Percentiles rank a stretch among this genome's conserved stretches.
Evolutionary conservation across 2,329 filamentous ascomycete genomes (phyloP).

Genomic region (Nothophoma quercina): DNA sequence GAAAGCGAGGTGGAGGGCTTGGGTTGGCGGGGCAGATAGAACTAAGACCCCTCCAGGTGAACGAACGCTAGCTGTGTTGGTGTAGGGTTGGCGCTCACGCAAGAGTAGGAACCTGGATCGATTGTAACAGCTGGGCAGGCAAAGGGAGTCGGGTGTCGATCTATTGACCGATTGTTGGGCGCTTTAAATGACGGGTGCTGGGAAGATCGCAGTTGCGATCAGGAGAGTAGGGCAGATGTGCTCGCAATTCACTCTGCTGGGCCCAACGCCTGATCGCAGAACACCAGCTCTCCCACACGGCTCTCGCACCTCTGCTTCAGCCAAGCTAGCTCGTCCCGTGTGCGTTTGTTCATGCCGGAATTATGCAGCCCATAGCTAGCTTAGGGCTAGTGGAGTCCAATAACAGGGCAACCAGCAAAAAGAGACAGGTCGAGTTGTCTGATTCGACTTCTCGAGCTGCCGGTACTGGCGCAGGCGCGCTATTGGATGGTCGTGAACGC

Average conservation of each 20-base stretch:
- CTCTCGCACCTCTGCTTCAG: constrained; percentile 6
- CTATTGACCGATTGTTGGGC: constrained; percentile 3
- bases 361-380: constrained; percentile 37
- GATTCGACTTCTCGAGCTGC: constrained; percentile 35
- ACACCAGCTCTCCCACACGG: constrained; percentile 20
- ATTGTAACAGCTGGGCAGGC: constrained; percentile 6
- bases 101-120: constrained; percentile 13
- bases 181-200: constrained; percentile 2
- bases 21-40: constrained; percentile 42
- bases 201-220: constrained; percentile 3
- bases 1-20: constrained; percentile 34
- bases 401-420: constrained; percentile 31
- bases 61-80: constrained; percentile 43
- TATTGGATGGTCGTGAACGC: constrained; percentile 29
- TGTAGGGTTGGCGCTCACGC: constrained; percentile 29
- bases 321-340: constrained; percentile 47
- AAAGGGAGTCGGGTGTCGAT: not conserved
- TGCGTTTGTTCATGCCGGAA: constrained; percentile 49
- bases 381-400: constrained; percentile 31
- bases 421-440: constrained; percentile 30
- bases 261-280: constrained; percentile 15
- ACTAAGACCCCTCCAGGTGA: constrained; percentile 40
- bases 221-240: constrained; percentile 15
- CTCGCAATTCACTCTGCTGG: constrained; percentile 16
- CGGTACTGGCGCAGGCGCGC: constrained; percentile 24